phyloP scores from a whole-genome alignment of 805 yeast genomes.

The Ogataea parapolymorpha region DNA sequence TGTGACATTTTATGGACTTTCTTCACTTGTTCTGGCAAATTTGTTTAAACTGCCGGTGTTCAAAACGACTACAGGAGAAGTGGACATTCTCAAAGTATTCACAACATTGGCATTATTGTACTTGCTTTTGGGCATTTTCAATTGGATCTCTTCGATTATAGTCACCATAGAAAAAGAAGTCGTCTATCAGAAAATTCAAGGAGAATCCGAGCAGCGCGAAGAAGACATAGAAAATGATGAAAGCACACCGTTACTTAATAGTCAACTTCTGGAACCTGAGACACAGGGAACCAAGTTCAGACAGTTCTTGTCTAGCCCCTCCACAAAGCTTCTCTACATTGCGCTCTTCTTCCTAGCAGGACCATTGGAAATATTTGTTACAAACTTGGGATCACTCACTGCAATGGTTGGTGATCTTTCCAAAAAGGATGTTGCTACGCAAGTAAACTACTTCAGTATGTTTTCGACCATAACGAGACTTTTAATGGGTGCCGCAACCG shows the following conservation, averaged over 20 bases:
- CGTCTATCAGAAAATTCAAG: conserved; percentile 32
- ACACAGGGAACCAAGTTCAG: conserved; percentile 28
- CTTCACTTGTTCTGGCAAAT: conserved; percentile 73
- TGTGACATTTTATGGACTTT: conserved; percentile 81
- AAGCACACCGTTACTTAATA: conserved; percentile 33
- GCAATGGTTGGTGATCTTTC: conserved; percentile 32
- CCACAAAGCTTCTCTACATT: conserved; percentile 59
- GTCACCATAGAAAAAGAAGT: conserved; percentile 56
- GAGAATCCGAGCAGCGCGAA: conserved; percentile 18
- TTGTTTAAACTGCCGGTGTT: conserved; percentile 44
- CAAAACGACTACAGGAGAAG: conserved; percentile 16
- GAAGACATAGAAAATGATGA: conserved; percentile 20
- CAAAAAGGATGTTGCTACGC: conserved; percentile 12
- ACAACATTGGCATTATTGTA: conserved; percentile 50
- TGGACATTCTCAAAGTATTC: conserved; percentile 54
- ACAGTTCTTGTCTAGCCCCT: conserved; percentile 44
- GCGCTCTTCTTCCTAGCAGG: conserved; percentile 71
- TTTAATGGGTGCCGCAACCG: conserved; percentile 21
- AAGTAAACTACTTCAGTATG: conserved; percentile 20
- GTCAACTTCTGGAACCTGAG: conserved; percentile 26
- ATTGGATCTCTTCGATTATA: conserved; percentile 62
- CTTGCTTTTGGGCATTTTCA: conserved; percentile 51
- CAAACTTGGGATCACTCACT: conserved; percentile 73
- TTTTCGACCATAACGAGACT: conserved; percentile 30
- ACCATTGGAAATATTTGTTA: conserved; percentile 79